Evolutionary conservation across 345 rosid genomes (phyloP), one percentile per base, ranked within the genome.

Genomic region (Rhizophora apiculata): DNA sequence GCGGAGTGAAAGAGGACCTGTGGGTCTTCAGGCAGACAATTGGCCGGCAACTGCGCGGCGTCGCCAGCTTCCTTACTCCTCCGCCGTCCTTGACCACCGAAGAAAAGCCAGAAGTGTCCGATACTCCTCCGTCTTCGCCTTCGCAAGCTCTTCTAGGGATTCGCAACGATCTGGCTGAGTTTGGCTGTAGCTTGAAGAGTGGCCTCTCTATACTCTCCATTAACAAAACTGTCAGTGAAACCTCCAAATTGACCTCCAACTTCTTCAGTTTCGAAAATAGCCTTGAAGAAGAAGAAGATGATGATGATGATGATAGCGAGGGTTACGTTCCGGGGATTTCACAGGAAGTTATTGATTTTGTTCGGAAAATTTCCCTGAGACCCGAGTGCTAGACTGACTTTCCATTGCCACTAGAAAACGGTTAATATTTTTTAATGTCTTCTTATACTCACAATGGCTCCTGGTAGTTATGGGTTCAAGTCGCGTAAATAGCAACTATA

Each of bases 371-470:
- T 63, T 80, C 91, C 0, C 54, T n/a, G 8, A 71, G 84, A 65
- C 85, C 96, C 0, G 87, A 80, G 51, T 82, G 82, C 60, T 90
- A 91, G 96, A 85, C 79, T 26, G 91, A 83, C 72, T 90, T 90
- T 57, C 93, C 96, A 19, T 65, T 85, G 36, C 57, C 88, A 1
- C 72, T 82, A 24, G 74, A 72, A 49, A 56, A 74, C 65, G 96
- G 92, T 89, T 82, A 68, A 16, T 52, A 19, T 11, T 60, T 7
- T 6, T 54, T 89, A 66, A 87, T 90, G 15, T 82, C 86, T 4
- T 31, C 32, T 31, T 31, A 5, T 31, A 3, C 3, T 31, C 32
- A 31, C 32, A 5, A 31, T 5, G 32, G 32, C 32, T 31, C 5
- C 32, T 31, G 32, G 5, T 31, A 3, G 6, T 31, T 31, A 31